Conservation (phyloP, 192 early-diverging fungal species). For the Mortierella antarctica region DNA sequence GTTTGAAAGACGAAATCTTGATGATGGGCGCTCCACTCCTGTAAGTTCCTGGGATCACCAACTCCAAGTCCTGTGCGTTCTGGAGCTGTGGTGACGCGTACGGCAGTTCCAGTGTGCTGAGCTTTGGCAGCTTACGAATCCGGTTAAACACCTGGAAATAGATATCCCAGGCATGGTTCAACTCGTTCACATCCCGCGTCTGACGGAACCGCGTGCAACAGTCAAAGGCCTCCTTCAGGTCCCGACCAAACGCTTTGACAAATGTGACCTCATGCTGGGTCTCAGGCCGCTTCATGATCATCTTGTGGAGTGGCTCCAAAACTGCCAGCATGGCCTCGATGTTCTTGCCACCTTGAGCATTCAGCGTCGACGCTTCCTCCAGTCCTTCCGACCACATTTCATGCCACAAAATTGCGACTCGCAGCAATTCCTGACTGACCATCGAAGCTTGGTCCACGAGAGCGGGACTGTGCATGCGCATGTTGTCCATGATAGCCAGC, state of each 20-base stretch:
- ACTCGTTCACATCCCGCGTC: conserved; percentile 76
- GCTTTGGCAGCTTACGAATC: conserved; percentile 23
- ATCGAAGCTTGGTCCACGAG: conserved; percentile 93
- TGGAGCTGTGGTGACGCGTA: conserved; percentile 90
- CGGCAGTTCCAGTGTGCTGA: conserved; percentile 86
- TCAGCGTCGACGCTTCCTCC: conserved; percentile 82
- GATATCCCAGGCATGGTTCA: conserved; percentile 94
- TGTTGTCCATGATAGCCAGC: conserved; percentile 89
- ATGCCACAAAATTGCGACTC: conserved; percentile 94
- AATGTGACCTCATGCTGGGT: conserved; percentile 90
- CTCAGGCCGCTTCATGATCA: conserved; percentile 72
- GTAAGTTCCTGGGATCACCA: conserved; percentile 93
- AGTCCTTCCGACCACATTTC: conserved; percentile 98
- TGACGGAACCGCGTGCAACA: conserved; percentile 80
- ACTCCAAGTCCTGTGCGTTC: conserved; percentile 83
- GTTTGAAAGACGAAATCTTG: conserved; percentile 82
- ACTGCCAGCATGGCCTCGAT: conserved; percentile 87
- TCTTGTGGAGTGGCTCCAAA: conserved; percentile 64
- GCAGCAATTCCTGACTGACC: conserved; percentile 95
- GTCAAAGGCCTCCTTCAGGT: conserved; percentile 86
- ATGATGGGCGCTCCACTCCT: conserved; percentile 85
- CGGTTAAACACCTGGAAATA: conserved; percentile 66
- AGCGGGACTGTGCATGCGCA: conserved; percentile 81
- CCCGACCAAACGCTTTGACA: conserved; percentile 88
- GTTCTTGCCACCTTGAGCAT: conserved; percentile 74